Conservation (phyloP, 352 stramenopile species). For the Peronospora tabacina region DNA sequence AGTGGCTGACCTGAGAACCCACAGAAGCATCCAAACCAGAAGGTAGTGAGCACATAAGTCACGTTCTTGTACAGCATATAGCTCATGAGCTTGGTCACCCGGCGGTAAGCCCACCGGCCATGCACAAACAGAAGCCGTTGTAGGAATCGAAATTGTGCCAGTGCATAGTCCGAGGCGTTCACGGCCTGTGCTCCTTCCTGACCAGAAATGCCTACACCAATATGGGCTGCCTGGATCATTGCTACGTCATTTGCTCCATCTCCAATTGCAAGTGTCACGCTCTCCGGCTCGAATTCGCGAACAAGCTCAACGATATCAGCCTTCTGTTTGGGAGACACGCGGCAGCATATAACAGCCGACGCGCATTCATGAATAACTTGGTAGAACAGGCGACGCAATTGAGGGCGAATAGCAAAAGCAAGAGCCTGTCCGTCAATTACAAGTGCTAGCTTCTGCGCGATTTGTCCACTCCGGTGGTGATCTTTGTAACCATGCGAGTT, state of each 20-base stretch:
- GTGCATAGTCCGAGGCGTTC: constrained; percentile 90
- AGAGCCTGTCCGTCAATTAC: constrained; percentile 92
- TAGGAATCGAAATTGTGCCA: constrained; percentile 92
- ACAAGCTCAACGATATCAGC: constrained; percentile 75
- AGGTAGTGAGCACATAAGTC: constrained; percentile 75
- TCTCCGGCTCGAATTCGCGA: constrained; percentile 53
- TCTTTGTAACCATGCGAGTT: constrained; percentile 7
- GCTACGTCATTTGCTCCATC: constrained; percentile 95
- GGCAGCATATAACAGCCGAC: constrained; percentile 80
- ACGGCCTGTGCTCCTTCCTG: constrained; percentile 90
- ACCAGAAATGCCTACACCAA: constrained; percentile 89
- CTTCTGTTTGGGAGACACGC: constrained; percentile 86
- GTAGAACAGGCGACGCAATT: constrained; percentile 53
- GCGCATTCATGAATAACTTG: constrained; percentile 58
- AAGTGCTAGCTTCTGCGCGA: constrained; percentile 42
- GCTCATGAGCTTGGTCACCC: constrained; percentile 87
- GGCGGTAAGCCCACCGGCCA: constrained; percentile 88
- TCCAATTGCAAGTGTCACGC: constrained; percentile 88
- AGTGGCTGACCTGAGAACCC: constrained; percentile 74
- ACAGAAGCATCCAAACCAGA: constrained; percentile 76
- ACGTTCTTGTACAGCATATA: constrained; percentile 96
- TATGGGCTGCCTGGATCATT: constrained; percentile 91
- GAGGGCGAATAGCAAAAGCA: constrained; percentile 48
- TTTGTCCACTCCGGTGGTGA: constrained; percentile 2
- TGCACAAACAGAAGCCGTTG: constrained; percentile 89